Evolutionary conservation across 2,329 filamentous ascomycete species (phyloP), one percentile per base, ranked within the genome.

Genomic region (Sclerotiophoma versabilis): DNA sequence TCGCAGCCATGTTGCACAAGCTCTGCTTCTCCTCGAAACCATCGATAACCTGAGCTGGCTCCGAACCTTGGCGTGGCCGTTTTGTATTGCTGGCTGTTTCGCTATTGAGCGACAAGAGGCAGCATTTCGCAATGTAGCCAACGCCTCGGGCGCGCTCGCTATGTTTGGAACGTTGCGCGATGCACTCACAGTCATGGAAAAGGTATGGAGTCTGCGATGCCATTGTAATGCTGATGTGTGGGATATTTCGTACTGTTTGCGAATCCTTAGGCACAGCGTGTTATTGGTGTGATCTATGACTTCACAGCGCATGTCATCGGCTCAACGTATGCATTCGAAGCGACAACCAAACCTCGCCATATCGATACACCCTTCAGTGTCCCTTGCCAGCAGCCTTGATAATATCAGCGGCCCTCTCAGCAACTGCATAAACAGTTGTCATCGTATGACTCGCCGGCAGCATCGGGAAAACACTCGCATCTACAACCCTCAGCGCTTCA

Each of bases 111-210:
- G 22, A 2, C 47, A 61, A 25, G 57, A 66, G 60, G 36, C 25
- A 23, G 46, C 50, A 11, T 67, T 74, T 27, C 66, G 65, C 12
- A 45, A 30, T 5, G 54, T 71, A 43, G 63, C 58, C 0, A 57
- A 68, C 10, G 36, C 44, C 8, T 47, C 69, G 29, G 50, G 54
- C 14, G 53, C 54, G 11, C 62, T 60, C 8, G 58, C 57, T 10
- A 38, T 68, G 11, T 69, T 73, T 39, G 65, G 69, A 8, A 61
- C 69, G 3, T 44, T 65, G 36, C 60, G 57, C 3, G 63, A 71
- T 37, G 71, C 70, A 12, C 54, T 75, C 6, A 63, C 69, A 20
- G 71, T 76, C 23, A 76, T 76, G 74, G 68, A 75, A 47, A 63
- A 66, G 46, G 72, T 72, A 26, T 77, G 74, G 75, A 36, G 32